These are phyloP conservation scores for Neurospora pannonica DNA, from an alignment of 495 filamentous ascomycete genomes.

Conservation along the genomic window DNA sequence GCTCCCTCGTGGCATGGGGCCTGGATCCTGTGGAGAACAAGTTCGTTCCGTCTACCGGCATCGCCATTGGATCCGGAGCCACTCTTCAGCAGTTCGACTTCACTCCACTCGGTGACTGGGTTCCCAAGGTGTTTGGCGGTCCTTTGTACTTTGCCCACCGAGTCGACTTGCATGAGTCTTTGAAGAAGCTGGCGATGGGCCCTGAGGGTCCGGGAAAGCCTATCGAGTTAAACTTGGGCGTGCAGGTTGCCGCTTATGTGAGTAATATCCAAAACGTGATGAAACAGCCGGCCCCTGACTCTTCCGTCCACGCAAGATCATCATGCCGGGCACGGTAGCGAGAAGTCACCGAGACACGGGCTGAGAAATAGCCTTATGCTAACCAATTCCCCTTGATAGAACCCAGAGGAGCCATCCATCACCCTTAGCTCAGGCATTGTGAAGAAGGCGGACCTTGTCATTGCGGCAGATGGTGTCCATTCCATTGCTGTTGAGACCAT, in stretches of 20 bases:
- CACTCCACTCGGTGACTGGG: slow-evolving; percentile 9
- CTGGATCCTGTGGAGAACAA: slow-evolving; percentile 27
- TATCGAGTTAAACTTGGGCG: slow-evolving; percentile 24
- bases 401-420: slow-evolving; percentile 32
- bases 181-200: slow-evolving; percentile 28
- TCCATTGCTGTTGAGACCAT: slow-evolving; percentile 19
- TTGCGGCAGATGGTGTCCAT: slow-evolving; percentile 45
- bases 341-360: not conserved
- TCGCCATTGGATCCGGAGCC: slow-evolving; percentile 22
- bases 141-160: slow-evolving; percentile 17
- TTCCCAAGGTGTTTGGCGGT: slow-evolving; percentile 6
- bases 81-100: slow-evolving; percentile 24
- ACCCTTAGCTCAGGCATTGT: slow-evolving; percentile 24
- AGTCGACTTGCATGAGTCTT: slow-evolving; percentile 36
- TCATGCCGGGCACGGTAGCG: not conserved
- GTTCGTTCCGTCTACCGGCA: slow-evolving; percentile 20
- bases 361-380: not conserved
- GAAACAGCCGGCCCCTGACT: slow-evolving; percentile 5
- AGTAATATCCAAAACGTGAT: not conserved
- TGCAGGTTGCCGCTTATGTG: slow-evolving; percentile 20
- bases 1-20: slow-evolving; percentile 36
- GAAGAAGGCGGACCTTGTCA: slow-evolving; percentile 33
- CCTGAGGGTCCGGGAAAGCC: slow-evolving; percentile 23
- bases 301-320: slow-evolving; percentile 4
- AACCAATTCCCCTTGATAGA: slow-evolving; percentile 2